Percentiles rank a stretch among this genome's conserved stretches.
Evolutionary conservation across 1,139 yeast genomes (phyloP).

Genomic region (Saccharomycopsis hybrid): DNA sequence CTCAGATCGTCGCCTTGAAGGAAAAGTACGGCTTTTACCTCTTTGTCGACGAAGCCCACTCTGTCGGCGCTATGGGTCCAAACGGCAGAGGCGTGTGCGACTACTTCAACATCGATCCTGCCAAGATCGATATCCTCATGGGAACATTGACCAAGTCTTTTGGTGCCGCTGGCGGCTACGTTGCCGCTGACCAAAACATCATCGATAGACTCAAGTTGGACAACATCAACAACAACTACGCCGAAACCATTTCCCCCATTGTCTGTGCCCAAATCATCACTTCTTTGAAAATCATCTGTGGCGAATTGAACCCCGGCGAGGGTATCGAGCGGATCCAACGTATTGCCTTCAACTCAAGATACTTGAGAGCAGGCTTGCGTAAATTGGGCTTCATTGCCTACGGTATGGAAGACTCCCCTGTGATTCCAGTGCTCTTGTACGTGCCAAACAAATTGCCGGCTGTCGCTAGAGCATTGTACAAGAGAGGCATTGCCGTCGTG

Average conservation of each 20-base stretch:
- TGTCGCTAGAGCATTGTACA: slow-evolving; percentile 73
- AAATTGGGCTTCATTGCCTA: slow-evolving; percentile 88
- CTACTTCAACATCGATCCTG: slow-evolving; percentile 74
- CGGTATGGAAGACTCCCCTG: slow-evolving; percentile 97
- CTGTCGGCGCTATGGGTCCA: slow-evolving; percentile 97
- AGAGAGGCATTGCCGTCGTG: slow-evolving; percentile 83
- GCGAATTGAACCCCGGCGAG: slow-evolving; percentile 85
- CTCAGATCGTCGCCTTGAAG: slow-evolving; percentile 65
- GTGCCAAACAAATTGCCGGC: slow-evolving; percentile 95
- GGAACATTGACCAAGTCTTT: slow-evolving; percentile 96
- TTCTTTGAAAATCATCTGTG: slow-evolving; percentile 71
- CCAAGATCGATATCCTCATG: slow-evolving; percentile 79
- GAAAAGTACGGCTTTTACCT: slow-evolving; percentile 83
- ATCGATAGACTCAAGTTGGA: slow-evolving; percentile 71
- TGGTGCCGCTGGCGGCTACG: slow-evolving; percentile 98
- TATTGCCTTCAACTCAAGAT: slow-evolving; percentile 92
- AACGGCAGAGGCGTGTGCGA: slow-evolving; percentile 93
- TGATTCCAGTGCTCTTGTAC: slow-evolving; percentile 79
- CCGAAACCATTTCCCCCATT: slow-evolving; percentile 87
- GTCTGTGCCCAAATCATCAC: slow-evolving; percentile 84
- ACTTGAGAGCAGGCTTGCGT: slow-evolving; percentile 82
- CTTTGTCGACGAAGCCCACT: slow-evolving; percentile 96
- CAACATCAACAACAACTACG: slow-evolving; percentile 67
- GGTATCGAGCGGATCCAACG: slow-evolving; percentile 87
- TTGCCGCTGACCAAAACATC: slow-evolving; percentile 64